Evolutionary conservation across 2,329 filamentous ascomycete genomes (phyloP).

Genomic region (Hymenoscyphus occultus): DNA sequence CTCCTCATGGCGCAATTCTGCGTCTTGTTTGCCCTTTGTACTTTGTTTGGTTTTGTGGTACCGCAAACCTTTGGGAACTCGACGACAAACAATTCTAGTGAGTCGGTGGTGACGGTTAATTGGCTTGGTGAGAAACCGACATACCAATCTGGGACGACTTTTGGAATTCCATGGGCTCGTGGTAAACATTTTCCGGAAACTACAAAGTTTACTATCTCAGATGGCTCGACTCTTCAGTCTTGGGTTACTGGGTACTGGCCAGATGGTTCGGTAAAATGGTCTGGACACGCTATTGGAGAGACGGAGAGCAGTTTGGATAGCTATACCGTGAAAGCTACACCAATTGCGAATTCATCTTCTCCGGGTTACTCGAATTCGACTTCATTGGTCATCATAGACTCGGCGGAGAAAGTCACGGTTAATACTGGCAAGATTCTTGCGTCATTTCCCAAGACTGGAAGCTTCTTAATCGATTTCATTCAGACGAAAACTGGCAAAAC

Average conservation of each 20-base stretch:
- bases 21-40: conserved; percentile 10
- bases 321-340: conserved; percentile 41
- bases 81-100: conserved; percentile 8
- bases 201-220: conserved; percentile 22
- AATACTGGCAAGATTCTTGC: conserved; percentile 22
- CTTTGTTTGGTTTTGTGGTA: conserved; percentile 7
- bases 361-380: neutral
- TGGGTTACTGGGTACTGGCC: conserved; percentile 59
- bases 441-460: conserved; percentile 23
- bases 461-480: conserved; percentile 20
- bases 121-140: conserved; percentile 24
- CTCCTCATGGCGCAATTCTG: conserved; percentile 1
- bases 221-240: conserved; percentile 43
- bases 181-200: conserved; percentile 18
- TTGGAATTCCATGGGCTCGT: conserved; percentile 25
- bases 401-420: conserved; percentile 14
- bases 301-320: conserved; percentile 41
- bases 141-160: conserved; percentile 24
- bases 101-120: conserved; percentile 18
- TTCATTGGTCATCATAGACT: conserved; percentile 5
- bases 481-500: conserved; percentile 20
- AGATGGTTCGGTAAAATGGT: conserved; percentile 61
- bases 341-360: neutral
- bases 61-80: conserved; percentile 10
- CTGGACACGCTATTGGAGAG: conserved; percentile 52